A percentile compares a stretch with the other conserved stretches of the same genome.
phyloP scores from a whole-genome alignment of 331 rosid genomes.

The Malus hybrid region DNA sequence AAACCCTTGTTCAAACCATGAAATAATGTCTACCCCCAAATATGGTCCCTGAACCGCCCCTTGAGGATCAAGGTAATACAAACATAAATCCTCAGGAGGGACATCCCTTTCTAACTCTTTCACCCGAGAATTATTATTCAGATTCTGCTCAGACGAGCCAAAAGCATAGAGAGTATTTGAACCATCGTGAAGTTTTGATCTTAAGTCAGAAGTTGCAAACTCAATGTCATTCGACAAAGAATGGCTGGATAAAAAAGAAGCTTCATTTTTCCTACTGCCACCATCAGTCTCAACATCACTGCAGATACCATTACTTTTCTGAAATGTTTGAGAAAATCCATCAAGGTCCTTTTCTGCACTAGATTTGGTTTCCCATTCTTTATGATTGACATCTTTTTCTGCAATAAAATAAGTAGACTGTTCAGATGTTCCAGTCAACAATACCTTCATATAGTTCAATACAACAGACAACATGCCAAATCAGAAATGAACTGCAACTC shows the following conservation, averaged over 20 bases:
- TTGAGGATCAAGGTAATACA: constrained; percentile 58
- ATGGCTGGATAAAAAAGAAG: constrained; percentile 5
- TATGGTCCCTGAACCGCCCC: constrained; percentile 53
- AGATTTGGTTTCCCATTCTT: constrained; percentile 12
- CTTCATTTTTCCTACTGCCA: constrained; percentile 12
- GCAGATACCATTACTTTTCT: constrained; percentile 15
- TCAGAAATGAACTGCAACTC: not conserved
- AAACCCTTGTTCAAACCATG: constrained; percentile 56
- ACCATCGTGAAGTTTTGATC: constrained; percentile 23
- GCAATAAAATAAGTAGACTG: constrained; percentile 3
- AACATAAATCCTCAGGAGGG: constrained; percentile 30
- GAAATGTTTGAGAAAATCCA: constrained; percentile 7
- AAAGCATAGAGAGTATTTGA: constrained; percentile 24
- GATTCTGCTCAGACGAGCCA: constrained; percentile 24
- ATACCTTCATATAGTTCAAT: not conserved
- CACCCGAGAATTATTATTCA: constrained; percentile 9
- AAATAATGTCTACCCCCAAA: constrained; percentile 45
- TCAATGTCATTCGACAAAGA: constrained; percentile 14
- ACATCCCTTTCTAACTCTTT: constrained; percentile 18
- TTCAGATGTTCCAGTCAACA: not conserved
- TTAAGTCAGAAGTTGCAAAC: constrained; percentile 18
- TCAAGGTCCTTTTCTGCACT: not conserved
- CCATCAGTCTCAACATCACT: constrained; percentile 19
- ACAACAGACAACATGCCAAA: not conserved
- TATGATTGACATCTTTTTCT: constrained; percentile 10